Evolutionary conservation across 305 asterid species (phyloP).

Genomic region (Withania somnifera): DNA sequence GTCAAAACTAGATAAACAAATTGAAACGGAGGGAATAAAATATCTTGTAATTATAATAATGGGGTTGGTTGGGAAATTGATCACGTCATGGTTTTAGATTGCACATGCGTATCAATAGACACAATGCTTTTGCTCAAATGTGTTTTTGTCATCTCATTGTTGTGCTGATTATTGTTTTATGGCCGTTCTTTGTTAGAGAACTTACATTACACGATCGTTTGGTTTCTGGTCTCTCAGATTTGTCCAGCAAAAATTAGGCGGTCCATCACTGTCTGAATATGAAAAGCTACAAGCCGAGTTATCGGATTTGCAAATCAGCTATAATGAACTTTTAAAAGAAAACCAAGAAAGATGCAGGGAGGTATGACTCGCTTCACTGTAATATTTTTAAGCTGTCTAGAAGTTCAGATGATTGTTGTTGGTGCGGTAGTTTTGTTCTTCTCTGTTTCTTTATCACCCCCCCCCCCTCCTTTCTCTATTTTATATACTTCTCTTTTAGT

Average conservation of each 20-base stretch:
- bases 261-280: constrained; percentile 64
- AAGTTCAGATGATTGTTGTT: not conserved
- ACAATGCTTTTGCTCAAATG: not conserved
- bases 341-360: constrained; percentile 66
- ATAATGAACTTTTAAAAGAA: constrained; percentile 48
- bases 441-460: not conserved
- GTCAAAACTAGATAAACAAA: no score
- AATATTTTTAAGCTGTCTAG: not conserved
- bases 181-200: not conserved
- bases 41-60: not conserved
- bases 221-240: constrained; percentile 38
- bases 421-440: not conserved
- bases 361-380: constrained; percentile 25
- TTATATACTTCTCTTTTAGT: no score
- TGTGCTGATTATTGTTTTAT: not conserved
- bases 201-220: not conserved
- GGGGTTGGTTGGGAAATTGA: not conserved
- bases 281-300: constrained; percentile 75
- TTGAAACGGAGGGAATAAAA: not conserved
- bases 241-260: constrained; percentile 83
- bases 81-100: not conserved
- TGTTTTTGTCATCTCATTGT: not conserved
- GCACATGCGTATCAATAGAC: not conserved
- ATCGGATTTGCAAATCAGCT: constrained; percentile 48
- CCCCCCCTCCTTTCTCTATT: not conserved